Percentiles rank a stretch among this genome's conserved stretches.
Evolutionary conservation across 2,329 filamentous ascomycete species (phyloP).

Genomic region (Colletotrichum chrysophilum): DNA sequence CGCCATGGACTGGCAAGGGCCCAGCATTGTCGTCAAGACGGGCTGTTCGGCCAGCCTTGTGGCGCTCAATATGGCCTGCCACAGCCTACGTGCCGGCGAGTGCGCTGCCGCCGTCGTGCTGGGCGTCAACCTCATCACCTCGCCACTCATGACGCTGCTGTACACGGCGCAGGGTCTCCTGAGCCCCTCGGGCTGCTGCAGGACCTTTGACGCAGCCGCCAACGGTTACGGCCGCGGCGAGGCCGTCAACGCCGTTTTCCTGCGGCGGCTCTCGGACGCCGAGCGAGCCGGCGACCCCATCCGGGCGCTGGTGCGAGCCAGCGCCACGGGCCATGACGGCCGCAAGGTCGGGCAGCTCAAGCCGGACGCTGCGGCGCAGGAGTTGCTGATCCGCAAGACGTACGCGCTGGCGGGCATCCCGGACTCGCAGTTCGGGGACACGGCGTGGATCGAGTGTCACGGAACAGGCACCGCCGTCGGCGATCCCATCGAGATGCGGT

Average conservation of each 20-base stretch:
- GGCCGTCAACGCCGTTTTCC: conserved; percentile 39
- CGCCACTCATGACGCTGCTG: conserved; percentile 24
- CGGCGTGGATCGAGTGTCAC: conserved; percentile 29
- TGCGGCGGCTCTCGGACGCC: conserved; percentile 46
- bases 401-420: background rate
- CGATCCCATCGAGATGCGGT: conserved; percentile 48
- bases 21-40: conserved; percentile 29
- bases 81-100: conserved; percentile 22
- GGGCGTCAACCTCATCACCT: conserved; percentile 30
- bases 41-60: conserved; percentile 29
- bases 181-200: conserved; percentile 15
- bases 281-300: conserved; percentile 42
- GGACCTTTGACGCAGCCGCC: conserved; percentile 37
- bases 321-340: conserved; percentile 37
- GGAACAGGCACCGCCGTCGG: conserved; percentile 47
- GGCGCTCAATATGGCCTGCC: conserved; percentile 27
- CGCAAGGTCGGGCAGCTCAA: conserved; percentile 36
- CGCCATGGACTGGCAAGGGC: background rate
- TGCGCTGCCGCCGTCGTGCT: conserved; percentile 25
- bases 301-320: conserved; percentile 32
- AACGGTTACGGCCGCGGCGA: conserved; percentile 50
- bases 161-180: conserved; percentile 14
- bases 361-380: conserved; percentile 41
- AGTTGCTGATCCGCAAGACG: conserved; percentile 22
- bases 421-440: background rate